Base-by-base conservation (phyloP, 1,139 yeast genomes). In the Suzukiozyma palmioleophila region DNA sequence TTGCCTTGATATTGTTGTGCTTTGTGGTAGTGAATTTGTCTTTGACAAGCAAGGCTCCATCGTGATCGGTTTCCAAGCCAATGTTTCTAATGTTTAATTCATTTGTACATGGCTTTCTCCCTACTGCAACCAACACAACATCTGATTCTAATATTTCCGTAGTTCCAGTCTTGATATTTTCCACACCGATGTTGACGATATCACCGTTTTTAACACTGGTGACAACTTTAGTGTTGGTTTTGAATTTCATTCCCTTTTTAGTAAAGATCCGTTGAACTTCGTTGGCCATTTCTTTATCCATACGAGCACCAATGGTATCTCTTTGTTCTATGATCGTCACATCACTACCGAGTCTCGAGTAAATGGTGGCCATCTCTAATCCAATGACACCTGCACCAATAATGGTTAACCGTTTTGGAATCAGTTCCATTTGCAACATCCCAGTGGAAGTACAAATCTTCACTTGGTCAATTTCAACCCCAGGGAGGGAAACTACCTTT, bases 381-480 rank as follows among this genome's bases (percentile, higher is more conserved):
- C 98, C 98, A 62, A 92, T 92, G 69, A 94, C 92, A 76, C 99
- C 98, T 69, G 97, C 99, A 64, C 99, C 99, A 57, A 92, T 92
- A 67, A 92, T 81, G 53, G 95, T 84, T 59, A 92, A 59, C 63
- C 78, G 82, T 77, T 94, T 87, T 64, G 99, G 97, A 47, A 89
- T 77, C 68, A 89, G 96, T 64, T 79, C 77, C 55, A 92, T 76
- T 34, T 84, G 68, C 44, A 92, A 72, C 43, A 88, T 87, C 56
- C 99, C 99, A 38, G 99, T 92, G 25, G 97, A 88, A 28, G 96
- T 77, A 45, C 92, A 97, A 53, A 92, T 92, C 73, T 95, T 82
- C 74, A 90, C 95, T 73, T 92, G 98, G 60, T 94, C 98, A 51
- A 94, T 78, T 57, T 83, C 84, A 56, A 94, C 87, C 46, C 98